These are phyloP conservation scores for Brasenia schreberi DNA, from an alignment of 164 flowering plant species.

Conservation along the genomic window DNA sequence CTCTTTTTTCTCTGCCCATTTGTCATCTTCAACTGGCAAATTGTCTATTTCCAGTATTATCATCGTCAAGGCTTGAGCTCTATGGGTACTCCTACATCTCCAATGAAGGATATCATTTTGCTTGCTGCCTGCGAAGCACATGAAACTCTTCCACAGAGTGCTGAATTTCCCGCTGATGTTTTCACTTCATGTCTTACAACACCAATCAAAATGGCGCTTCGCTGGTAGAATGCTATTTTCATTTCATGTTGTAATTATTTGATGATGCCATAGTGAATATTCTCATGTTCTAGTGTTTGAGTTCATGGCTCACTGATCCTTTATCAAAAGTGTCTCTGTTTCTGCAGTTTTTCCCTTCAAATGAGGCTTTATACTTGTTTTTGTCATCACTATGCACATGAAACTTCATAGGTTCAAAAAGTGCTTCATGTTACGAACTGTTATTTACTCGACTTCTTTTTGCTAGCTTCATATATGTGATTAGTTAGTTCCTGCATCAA, in stretches of 20 bases:
- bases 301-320: neutral
- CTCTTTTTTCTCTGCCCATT: neutral
- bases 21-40: neutral
- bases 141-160: slow-evolving; percentile 96
- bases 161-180: slow-evolving; percentile 94
- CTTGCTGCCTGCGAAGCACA: slow-evolving; percentile 99
- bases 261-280: too few relatives aligned
- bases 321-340: neutral
- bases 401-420: too few relatives aligned
- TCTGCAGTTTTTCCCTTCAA: neutral
- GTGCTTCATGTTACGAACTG: too few relatives aligned
- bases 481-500: too few relatives aligned
- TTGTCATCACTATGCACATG: too few relatives aligned
- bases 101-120: slow-evolving; percentile 70
- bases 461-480: too few relatives aligned
- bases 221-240: slow-evolving; percentile 39
- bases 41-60: neutral
- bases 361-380: too few relatives aligned
- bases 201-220: slow-evolving; percentile 95
- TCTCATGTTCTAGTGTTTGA: too few relatives aligned
- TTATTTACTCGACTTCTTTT: too few relatives aligned
- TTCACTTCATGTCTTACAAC: slow-evolving; percentile 98
- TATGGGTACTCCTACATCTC: slow-evolving; percentile 40
- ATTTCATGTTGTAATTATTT: too few relatives aligned
- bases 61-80: slow-evolving; percentile 60